These are phyloP conservation scores for Nothophytophthora sp. DNA, from an alignment of 352 stramenopile species.

Conservation along the genomic window DNA sequence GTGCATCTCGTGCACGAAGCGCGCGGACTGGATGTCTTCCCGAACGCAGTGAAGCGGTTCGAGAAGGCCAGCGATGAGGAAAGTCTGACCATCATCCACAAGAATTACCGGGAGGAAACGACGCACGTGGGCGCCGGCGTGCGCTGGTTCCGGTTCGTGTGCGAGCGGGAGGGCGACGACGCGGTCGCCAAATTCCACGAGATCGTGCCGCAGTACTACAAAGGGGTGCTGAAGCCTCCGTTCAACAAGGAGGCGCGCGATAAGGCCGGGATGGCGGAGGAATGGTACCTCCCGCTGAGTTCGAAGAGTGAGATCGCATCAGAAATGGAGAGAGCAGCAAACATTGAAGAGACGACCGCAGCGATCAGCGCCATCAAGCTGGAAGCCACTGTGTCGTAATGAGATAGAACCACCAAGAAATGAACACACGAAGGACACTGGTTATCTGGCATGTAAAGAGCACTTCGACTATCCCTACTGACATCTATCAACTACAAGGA, in stretches of 20 bases:
- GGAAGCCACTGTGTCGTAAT: slow-evolving; percentile 2
- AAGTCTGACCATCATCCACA: slow-evolving; percentile 45
- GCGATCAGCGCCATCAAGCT: slow-evolving; percentile 18
- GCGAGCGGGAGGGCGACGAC: slow-evolving; percentile 29
- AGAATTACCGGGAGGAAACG: slow-evolving; percentile 55
- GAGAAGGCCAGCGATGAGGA: slow-evolving; percentile 41
- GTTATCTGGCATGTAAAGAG: too few relatives aligned
- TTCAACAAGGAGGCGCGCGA: slow-evolving; percentile 58
- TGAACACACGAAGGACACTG: too few relatives aligned
- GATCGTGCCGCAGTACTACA: slow-evolving; percentile 52
- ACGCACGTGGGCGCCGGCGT: slow-evolving; percentile 46
- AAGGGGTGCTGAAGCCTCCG: slow-evolving; percentile 49
- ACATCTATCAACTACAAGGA: too few relatives aligned
- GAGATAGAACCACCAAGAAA: neutral
- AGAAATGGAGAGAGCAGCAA: slow-evolving; percentile 2
- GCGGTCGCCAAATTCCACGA: slow-evolving; percentile 46
- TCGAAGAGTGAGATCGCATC: slow-evolving; percentile 8
- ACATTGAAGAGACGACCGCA: slow-evolving; percentile 10
- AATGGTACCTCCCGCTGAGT: slow-evolving; percentile 52
- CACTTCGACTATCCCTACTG: too few relatives aligned
- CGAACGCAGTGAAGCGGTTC: slow-evolving; percentile 47
- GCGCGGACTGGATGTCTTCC: slow-evolving; percentile 53
- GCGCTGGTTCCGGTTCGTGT: slow-evolving; percentile 46
- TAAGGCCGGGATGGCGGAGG: slow-evolving; percentile 41
- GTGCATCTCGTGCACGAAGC: slow-evolving; percentile 67